phyloP scores from a whole-genome alignment of 768 basidiomycete species.

The Kwoniella sp. region DNA sequence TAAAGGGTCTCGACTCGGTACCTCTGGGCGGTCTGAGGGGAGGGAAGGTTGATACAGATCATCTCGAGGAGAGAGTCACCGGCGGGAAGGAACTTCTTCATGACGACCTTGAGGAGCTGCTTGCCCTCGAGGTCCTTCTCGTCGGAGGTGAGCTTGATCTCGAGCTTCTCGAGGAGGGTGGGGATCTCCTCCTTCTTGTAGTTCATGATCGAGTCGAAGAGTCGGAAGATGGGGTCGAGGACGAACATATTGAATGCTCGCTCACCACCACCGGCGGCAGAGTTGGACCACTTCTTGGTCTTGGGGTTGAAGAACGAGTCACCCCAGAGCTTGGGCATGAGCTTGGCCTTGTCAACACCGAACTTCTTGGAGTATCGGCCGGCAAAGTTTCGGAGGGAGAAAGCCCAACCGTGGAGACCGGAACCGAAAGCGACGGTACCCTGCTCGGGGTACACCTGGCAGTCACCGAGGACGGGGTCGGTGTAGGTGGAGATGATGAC shows the following conservation, averaged over 20 bases:
- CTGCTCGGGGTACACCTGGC: slow-evolving; percentile 97
- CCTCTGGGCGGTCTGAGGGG: slow-evolving; percentile 90
- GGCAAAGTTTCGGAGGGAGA: slow-evolving; percentile 97
- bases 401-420: slow-evolving; percentile 99
- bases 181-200: slow-evolving; percentile 87
- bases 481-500: slow-evolving; percentile 98
- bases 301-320: slow-evolving; percentile 99
- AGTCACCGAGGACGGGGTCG: slow-evolving; percentile 88
- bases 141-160: slow-evolving; percentile 76
- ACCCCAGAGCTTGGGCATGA: slow-evolving; percentile 97
- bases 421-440: slow-evolving; percentile 99
- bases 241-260: slow-evolving; percentile 98
- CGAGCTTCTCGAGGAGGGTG: slow-evolving; percentile 91
- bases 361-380: slow-evolving; percentile 94
- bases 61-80: slow-evolving; percentile 98
- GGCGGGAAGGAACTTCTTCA: slow-evolving; percentile 99
- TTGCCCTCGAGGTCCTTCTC: slow-evolving; percentile 95
- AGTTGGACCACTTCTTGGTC: slow-evolving; percentile 93
- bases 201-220: slow-evolving; percentile 99
- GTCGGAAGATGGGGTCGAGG: slow-evolving; percentile 96
- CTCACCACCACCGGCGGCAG: slow-evolving; percentile 76
- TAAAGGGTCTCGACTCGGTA: slow-evolving; percentile 99
- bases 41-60: slow-evolving; percentile 99
- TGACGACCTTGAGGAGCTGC: slow-evolving; percentile 89
- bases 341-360: slow-evolving; percentile 97